Conservation (phyloP, 345 rosid genomes). For the Abelmoschus esculentus region DNA sequence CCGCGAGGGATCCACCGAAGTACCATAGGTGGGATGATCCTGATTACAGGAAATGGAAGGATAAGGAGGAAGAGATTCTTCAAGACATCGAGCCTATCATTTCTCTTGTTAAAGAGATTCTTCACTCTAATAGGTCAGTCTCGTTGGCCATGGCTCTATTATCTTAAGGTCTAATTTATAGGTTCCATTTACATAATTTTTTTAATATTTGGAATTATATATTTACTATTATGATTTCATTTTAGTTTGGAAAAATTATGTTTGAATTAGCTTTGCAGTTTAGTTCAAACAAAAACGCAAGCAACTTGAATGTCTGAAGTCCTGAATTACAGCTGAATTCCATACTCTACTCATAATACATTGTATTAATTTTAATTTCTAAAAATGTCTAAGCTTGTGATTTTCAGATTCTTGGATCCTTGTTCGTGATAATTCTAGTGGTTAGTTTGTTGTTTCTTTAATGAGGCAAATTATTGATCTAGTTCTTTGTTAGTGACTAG, state of each 20-base stretch:
- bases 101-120: constrained; percentile 55
- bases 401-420: no score
- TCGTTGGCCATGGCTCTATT: neutral
- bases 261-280: neutral
- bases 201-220: neutral
- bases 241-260: neutral
- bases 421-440: neutral
- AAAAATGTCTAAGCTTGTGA: no score
- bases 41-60: constrained; percentile 74
- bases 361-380: no score
- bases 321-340: neutral
- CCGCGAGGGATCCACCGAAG: constrained; percentile 24
- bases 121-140: constrained; percentile 63
- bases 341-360: neutral
- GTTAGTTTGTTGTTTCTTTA: neutral
- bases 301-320: neutral
- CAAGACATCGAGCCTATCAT: constrained; percentile 47
- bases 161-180: neutral
- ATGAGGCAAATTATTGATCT: neutral
- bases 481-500: neutral
- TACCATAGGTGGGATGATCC: constrained; percentile 48
- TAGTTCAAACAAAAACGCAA: neutral
- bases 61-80: constrained; percentile 63
- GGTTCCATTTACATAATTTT: neutral
- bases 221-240: neutral